Evolutionary conservation across 352 stramenopile genomes (phyloP), one percentile per base, ranked within the genome.

Genomic region (Blastocystis sp.): DNA sequence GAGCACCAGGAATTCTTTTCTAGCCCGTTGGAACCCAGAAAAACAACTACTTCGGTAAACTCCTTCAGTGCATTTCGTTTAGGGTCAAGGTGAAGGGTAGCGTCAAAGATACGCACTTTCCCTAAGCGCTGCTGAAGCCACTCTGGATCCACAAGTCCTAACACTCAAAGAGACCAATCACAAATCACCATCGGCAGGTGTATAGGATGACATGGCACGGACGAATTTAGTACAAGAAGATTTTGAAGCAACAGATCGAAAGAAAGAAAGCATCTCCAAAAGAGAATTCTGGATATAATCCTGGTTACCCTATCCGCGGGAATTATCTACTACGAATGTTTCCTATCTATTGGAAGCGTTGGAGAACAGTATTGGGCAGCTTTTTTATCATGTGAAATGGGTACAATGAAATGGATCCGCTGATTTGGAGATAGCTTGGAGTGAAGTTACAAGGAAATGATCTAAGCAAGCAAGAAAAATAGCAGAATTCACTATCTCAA

Each of bases 91-190:
- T 76, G 41, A 15, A 88, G 77, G 2, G 62, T 88, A 56, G 77
- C 77, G 29, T 88, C 77, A n/a, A 88, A 41, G 62, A 88, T 64
- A 39, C 66, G 62, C 7, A 88, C 54, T 13, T 88, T 79, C 4
- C 55, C 77, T n/a, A 88, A 41, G 26, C 66, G 26, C 50, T 88
- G 13, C 63, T 88, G 43, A n/a, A 88, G 20, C 77, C 77, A 88
- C 50, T 88, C 56, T 3, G 77, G 77, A 88, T 76, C 66, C 11
- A 88, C 77, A 15, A 88, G n/a, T 63, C 77, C 77, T 88, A 77
- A 8, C 1, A 3, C 6, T 34, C 15, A 88, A 26, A 37, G 26
- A 13, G 8, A 45, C n/a, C 15, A 56, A 7, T 45, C 29, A 50
- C 7, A 11, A 2, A 13, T 37, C 55, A 88, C 77, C 77, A 88